Evolutionary conservation across 768 basidiomycete species (phyloP).

Genomic region (Pleurotus ostreatus): DNA sequence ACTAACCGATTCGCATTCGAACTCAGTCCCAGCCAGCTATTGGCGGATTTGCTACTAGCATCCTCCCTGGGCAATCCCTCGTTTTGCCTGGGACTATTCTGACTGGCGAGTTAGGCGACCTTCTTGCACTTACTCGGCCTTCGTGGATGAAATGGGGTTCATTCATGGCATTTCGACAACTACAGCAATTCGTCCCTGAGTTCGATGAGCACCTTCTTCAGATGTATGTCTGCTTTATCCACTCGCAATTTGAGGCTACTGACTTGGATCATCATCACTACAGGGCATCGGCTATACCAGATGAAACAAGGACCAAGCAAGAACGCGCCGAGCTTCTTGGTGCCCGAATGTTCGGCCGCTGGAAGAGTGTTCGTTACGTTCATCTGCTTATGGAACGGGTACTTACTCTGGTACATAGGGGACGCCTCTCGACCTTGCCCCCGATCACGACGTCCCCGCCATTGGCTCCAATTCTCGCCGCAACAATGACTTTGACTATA

Average conservation of each 20-base stretch:
- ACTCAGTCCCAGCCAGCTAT: conserved; percentile 10
- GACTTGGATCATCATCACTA: background rate
- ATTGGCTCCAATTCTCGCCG: conserved; percentile 12
- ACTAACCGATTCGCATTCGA: background rate
- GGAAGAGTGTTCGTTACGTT: conserved; percentile 21
- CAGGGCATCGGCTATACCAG: conserved; percentile 12
- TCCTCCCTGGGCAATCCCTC: conserved; percentile 10
- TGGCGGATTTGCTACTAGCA: conserved; percentile 12
- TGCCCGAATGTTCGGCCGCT: conserved; percentile 28
- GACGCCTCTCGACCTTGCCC: conserved; percentile 1
- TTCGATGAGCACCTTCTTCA: conserved; percentile 20
- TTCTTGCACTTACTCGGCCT: conserved; percentile 16
- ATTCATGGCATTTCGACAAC: conserved; percentile 29
- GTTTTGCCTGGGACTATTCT: conserved; percentile 15
- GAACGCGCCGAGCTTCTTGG: conserved; percentile 23
- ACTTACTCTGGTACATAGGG: conserved; percentile 3
- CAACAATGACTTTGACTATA: conserved; percentile 27
- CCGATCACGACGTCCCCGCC: conserved; percentile 13
- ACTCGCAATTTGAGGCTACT: too few relatives aligned
- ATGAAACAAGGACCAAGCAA: conserved; percentile 8
- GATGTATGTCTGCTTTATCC: background rate
- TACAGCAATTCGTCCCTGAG: conserved; percentile 28
- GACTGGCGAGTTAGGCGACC: conserved; percentile 17
- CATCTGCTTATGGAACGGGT: background rate
- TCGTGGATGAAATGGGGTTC: conserved; percentile 24